Evolutionary conservation across 257 asterid genomes (phyloP).

Genomic region (Leonotis leonurus): DNA sequence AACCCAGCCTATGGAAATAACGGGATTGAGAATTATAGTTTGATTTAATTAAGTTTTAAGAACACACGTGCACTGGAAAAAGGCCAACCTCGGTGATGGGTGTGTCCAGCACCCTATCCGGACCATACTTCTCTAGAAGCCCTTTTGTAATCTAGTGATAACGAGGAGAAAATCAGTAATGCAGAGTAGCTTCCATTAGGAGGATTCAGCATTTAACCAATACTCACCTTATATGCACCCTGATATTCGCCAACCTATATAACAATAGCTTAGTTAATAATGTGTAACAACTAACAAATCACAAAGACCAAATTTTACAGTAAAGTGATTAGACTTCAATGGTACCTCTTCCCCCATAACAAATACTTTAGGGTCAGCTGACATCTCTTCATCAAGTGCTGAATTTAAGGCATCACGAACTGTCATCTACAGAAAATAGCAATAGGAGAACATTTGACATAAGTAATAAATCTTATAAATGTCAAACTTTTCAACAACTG

Average conservation of each 20-base stretch:
- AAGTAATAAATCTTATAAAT: not conserved
- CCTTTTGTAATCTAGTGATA: slow-evolving; percentile 59
- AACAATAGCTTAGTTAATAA: slow-evolving; percentile 12
- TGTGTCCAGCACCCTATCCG: slow-evolving; percentile 74
- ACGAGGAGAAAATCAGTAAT: not conserved
- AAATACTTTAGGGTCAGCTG: slow-evolving; percentile 85
- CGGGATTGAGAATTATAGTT: slow-evolving; percentile 1
- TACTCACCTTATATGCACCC: slow-evolving; percentile 86
- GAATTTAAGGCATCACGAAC: slow-evolving; percentile 85
- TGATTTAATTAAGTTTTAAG: not conserved
- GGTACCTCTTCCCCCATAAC: slow-evolving; percentile 89
- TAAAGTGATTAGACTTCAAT: not conserved
- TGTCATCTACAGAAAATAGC: slow-evolving; percentile 43
- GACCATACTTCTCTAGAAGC: slow-evolving; percentile 78
- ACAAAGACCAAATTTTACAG: not conserved
- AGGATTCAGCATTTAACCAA: not conserved
- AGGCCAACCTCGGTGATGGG: slow-evolving; percentile 77
- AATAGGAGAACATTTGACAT: not conserved
- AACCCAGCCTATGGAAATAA: slow-evolving; percentile 60
- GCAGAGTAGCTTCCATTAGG: not conserved
- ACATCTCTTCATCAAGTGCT: slow-evolving; percentile 95
- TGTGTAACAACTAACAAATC: not conserved
- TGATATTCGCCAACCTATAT: slow-evolving; percentile 86
- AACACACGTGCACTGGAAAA: slow-evolving; percentile 1
- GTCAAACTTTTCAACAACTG: not conserved